Evolutionary conservation across 129 eudicot genomes (phyloP).

Genomic region (Lonicera japonica): DNA sequence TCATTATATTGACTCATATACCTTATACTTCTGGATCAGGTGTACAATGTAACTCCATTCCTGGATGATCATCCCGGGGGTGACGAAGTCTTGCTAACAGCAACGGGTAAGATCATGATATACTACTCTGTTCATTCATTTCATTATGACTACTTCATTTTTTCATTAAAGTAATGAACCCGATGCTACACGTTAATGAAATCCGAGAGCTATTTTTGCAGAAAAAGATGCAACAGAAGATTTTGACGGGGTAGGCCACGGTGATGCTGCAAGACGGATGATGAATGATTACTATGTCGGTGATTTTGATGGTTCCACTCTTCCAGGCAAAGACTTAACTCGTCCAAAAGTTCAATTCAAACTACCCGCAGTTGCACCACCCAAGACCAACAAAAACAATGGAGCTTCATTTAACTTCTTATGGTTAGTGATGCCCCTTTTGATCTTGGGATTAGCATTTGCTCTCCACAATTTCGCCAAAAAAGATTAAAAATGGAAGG

Average conservation of each 20-base stretch:
- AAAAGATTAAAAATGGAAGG: slow-evolving; percentile 10
- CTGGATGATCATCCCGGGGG: slow-evolving; percentile 92
- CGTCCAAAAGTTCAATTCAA: slow-evolving; percentile 1
- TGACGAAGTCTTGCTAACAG: slow-evolving; percentile 49
- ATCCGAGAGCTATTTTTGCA: slow-evolving; percentile 23
- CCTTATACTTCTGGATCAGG: slow-evolving; percentile 26
- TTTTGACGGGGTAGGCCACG: slow-evolving; percentile 79
- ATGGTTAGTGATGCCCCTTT: slow-evolving; percentile 41
- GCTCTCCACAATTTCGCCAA: slow-evolving; percentile 28
- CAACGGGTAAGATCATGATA: slow-evolving; percentile 49
- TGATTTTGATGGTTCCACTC: slow-evolving; percentile 38
- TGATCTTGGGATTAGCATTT: slow-evolving; percentile 54
- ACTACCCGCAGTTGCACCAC: slow-evolving; percentile 15
- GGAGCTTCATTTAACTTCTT: slow-evolving; percentile 36
- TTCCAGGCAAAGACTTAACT: slow-evolving; percentile 18
- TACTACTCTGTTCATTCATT: neutral
- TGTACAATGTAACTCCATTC: slow-evolving; percentile 62
- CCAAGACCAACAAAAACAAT: slow-evolving; percentile 20
- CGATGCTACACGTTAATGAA: neutral
- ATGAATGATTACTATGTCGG: slow-evolving; percentile 60
- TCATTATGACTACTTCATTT: neutral
- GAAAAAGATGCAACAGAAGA: slow-evolving; percentile 90
- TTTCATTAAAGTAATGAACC: neutral
- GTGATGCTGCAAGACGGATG: slow-evolving; percentile 40
- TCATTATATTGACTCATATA: too few species aligned